Percentiles rank a stretch among this genome's conserved stretches.
Evolutionary conservation across 1,284 basidiomycete species (phyloP).

Genomic region (Pulveroboletus sp.): DNA sequence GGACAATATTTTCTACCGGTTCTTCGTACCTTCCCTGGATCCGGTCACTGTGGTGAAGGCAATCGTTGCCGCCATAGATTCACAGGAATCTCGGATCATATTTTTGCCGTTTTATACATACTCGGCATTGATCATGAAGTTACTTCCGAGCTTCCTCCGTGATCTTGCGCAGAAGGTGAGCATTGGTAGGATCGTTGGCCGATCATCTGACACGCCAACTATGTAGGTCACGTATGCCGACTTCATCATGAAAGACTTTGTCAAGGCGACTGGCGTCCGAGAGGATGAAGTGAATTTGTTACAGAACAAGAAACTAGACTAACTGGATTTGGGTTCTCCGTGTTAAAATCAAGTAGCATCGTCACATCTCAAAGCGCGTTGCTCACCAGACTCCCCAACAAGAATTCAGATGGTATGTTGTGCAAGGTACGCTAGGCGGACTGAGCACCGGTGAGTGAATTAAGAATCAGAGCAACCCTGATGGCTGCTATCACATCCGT

Average conservation of each 20-base stretch:
- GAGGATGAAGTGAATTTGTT: slow-evolving; percentile 36
- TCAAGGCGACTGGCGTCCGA: slow-evolving; percentile 45
- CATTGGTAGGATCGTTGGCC: not conserved
- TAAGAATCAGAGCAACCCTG: not conserved
- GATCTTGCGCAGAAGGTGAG: slow-evolving; percentile 72
- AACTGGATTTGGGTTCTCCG: not conserved
- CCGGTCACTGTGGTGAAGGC: slow-evolving; percentile 75
- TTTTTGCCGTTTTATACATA: slow-evolving; percentile 72
- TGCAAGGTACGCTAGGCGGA: not conserved
- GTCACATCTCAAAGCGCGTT: not conserved
- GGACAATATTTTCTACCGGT: slow-evolving; percentile 50
- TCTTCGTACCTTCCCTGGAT: slow-evolving; percentile 71
- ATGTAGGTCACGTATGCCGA: slow-evolving; percentile 45
- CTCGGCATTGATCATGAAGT: slow-evolving; percentile 49
- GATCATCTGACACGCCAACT: slow-evolving; percentile 9
- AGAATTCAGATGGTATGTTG: not conserved
- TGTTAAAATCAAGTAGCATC: not conserved
- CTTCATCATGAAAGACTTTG: slow-evolving; percentile 43
- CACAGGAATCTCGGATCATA: slow-evolving; percentile 68
- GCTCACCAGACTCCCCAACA: not conserved
- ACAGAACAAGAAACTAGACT: slow-evolving; percentile 14
- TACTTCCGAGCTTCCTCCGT: slow-evolving; percentile 67
- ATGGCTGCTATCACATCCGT: not conserved
- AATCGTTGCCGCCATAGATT: slow-evolving; percentile 77
- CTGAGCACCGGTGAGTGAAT: not conserved